Base-by-base conservation (phyloP, 2,329 filamentous ascomycete genomes). In the Cytospora leucostoma region DNA sequence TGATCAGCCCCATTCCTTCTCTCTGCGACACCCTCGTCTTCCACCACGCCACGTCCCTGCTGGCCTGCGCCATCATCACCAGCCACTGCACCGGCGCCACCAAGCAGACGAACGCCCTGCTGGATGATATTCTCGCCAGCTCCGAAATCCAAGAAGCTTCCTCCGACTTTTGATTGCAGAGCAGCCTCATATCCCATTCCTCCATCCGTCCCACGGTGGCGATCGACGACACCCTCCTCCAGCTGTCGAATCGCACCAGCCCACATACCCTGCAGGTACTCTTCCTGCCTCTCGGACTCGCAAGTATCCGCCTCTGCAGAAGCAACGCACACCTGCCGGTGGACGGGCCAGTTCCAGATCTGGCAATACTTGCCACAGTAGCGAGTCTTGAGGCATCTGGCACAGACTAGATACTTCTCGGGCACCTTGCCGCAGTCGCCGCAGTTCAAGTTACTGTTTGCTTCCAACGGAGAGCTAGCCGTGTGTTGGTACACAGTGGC, bases 331-430 rank as follows among this genome's bases (percentile, higher is more conserved):
- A 17, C 13, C 1, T 3, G 1, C 35, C 35, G 35, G 40, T 62
- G 63, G 4, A 51, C 1, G 5, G 55, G 49, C 63, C 59, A 65
- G 12, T 55, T 33, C 54, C 54, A 65, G 8, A 62, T 40, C 63
- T 65, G 63, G 21, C 59, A 65, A 55, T 58, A 65, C 34, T 59
- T 65, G 13, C 59, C 54, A 21, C 63, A 65, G 59, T 55, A 65
- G 13, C 51, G 17, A 5, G 27, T 50, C 13, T 34, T 12, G 13
- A 38, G 15, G 50, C 63, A 65, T n/a, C 21, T 61, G 34, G 34
- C 50, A 33, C 63, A 62, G 33, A 62, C 15, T 3, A 65, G 11
- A n/a, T 62, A 62, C 15, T 35, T 40, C 32, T 13, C 7, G 13
- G 34, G 63, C 6, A 17, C 6, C 50, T 38, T 32, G 17, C 59